Base-by-base conservation (phyloP, 139 green algal species). In the Marvania coccoides region DNA sequence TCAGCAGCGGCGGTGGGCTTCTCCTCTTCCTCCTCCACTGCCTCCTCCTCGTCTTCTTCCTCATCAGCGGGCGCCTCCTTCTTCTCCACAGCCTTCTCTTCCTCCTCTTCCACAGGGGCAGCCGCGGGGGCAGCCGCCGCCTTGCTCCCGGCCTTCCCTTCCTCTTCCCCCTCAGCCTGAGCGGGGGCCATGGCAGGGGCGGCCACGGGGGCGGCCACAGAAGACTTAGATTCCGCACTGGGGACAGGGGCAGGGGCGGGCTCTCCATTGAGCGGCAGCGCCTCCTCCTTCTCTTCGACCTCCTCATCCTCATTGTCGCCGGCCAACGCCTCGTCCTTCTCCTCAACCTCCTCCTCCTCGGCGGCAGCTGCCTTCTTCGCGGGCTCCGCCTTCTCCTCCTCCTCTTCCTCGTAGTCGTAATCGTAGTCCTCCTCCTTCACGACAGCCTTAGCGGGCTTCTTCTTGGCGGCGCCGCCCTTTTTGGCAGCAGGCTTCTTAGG, bases 201-300 rank as follows among this genome's bases (percentile, higher is more conserved):
- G n/a, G n/a, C n/a, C n/a, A n/a, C n/a, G n/a, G n/a, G n/a, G n/a
- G n/a, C n/a, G n/a, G n/a, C n/a, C n/a, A n/a, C n/a, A n/a, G n/a
- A n/a, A n/a, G n/a, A n/a, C n/a, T n/a, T n/a, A n/a, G n/a, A n/a
- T n/a, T n/a, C n/a, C n/a, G n/a, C n/a, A n/a, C n/a, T n/a, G n/a
- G n/a, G n/a, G n/a, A n/a, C n/a, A n/a, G n/a, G n/a, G n/a, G n/a
- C n/a, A n/a, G n/a, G n/a, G n/a, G n/a, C n/a, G n/a, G n/a, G n/a
- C n/a, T n/a, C n/a, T n/a, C n/a, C n/a, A n/a, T n/a, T n/a, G n/a
- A n/a, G n/a, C n/a, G n/a, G n/a, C n/a, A n/a, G n/a, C n/a, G n/a
- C n/a, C n/a, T n/a, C n/a, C n/a, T n/a, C n/a, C n/a, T 59, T 9
- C 48, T 59, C 55, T 45, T 63, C 15, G n/a, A 48, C 55, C 28